phyloP scores from a whole-genome alignment of 805 yeast species.

The Candida khao-thaluensis region DNA sequence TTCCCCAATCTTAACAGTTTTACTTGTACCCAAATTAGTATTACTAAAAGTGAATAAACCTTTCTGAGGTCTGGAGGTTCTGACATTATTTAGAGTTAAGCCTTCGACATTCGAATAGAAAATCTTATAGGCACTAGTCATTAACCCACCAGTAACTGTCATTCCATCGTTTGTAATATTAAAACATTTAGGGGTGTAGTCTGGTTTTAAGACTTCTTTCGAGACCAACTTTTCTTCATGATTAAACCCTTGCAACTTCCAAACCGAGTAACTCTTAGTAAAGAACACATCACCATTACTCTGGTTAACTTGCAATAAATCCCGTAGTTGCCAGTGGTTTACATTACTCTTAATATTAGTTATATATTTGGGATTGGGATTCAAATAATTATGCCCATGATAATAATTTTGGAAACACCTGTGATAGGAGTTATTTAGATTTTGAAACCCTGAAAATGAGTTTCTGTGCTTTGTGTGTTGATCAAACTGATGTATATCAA shows the following conservation, averaged over 20 bases:
- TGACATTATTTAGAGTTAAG: constrained; percentile 11
- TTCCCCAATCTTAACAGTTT: constrained; percentile 66
- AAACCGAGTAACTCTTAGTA: constrained; percentile 56
- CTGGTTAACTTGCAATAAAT: constrained; percentile 56
- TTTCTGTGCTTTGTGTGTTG: constrained; percentile 4
- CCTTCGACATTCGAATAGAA: constrained; percentile 25
- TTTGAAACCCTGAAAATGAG: neutral
- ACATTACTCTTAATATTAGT: constrained; percentile 30
- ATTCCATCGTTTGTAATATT: constrained; percentile 51
- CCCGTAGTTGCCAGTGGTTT: constrained; percentile 80
- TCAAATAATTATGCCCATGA: constrained; percentile 36
- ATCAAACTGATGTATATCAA: constrained; percentile 7
- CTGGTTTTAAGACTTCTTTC: constrained; percentile 46
- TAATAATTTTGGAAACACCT: constrained; percentile 44
- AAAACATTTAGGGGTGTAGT: constrained; percentile 71
- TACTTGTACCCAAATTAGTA: constrained; percentile 45
- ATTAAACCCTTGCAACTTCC: constrained; percentile 38
- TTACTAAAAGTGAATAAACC: constrained; percentile 65
- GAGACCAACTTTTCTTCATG: constrained; percentile 18
- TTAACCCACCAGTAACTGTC: constrained; percentile 48
- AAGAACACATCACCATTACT: constrained; percentile 49
- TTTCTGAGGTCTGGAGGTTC: constrained; percentile 32
- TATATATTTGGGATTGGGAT: constrained; percentile 36
- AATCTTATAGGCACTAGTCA: constrained; percentile 38
- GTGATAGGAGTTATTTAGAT: constrained; percentile 10